Base-by-base conservation (phyloP, 345 rosid species). In the Mangifera indica region DNA sequence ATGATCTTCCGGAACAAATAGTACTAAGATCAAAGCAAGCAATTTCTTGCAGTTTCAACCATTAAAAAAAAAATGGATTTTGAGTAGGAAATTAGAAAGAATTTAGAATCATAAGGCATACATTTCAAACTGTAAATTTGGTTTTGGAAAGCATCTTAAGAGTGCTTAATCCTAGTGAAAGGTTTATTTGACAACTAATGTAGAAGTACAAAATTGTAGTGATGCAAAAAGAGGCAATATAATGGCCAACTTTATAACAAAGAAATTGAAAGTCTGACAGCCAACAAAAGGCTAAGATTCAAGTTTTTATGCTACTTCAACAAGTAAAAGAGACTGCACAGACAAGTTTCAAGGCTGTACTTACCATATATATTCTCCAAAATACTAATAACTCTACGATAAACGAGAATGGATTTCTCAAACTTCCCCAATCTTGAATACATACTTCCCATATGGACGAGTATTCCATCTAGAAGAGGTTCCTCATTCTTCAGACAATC, bases 391-490 rank as follows among this genome's bases (percentile, higher is more conserved):
- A 77, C 93, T 74, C 93, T 85, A 62, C 74, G 79, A 78, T 93
- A 79, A 53, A 71, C 53, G 29, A 76, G 79, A 76, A 83, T 32
- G 66, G 98, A 93, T 52, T 87, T 81, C 77, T 86, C 89, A n/a
- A 77, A 82, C 76, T 79, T 87, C 63, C 88, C 93, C 81, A 91
- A 58, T 32, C 83, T 74, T 52, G 93, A 85, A 84, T 87, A 85
- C 91, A 93, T 88, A 74, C 94, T 86, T 59, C 91, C 97, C 87
- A 84, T 83, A 77, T 93, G 98, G 77, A 82, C 72, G 62, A 91
- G 81, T 60, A 93, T 76, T 69, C 91, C 84, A 80, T 86, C 97
- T 78, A 93, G 78, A 81, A 89, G 87, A 32, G 83, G 82, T 60
- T 86, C 90, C 2, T 82, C 83, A 54, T 85, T 91, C 54, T 69